Conservation (phyloP, 805 yeast genomes). For the Cyberlindnera sargentensis region DNA sequence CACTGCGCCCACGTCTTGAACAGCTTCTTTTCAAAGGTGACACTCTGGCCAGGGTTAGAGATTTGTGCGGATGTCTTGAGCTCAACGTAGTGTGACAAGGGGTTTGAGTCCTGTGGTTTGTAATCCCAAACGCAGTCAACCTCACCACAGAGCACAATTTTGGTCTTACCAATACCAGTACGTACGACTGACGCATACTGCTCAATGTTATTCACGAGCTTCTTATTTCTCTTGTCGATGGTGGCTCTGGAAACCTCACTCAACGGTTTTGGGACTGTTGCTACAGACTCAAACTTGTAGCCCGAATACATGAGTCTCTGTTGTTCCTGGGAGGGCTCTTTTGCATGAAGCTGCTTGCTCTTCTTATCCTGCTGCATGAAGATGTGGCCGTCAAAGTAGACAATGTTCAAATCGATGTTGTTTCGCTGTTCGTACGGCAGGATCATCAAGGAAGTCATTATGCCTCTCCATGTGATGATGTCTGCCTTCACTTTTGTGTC, state of each 20-base stretch:
- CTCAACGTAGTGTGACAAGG: slow-evolving; percentile 71
- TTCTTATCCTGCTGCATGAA: slow-evolving; percentile 43
- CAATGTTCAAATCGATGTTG: slow-evolving; percentile 53
- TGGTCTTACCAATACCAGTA: slow-evolving; percentile 74
- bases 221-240: slow-evolving; percentile 59
- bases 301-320: slow-evolving; percentile 55
- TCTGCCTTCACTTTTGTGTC: slow-evolving; percentile 46
- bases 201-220: slow-evolving; percentile 59
- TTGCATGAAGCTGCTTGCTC: slow-evolving; percentile 22
- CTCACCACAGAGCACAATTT: slow-evolving; percentile 76
- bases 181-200: slow-evolving; percentile 78
- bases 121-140: slow-evolving; percentile 88
- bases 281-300: slow-evolving; percentile 77
- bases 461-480: slow-evolving; percentile 79
- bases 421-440: slow-evolving; percentile 56
- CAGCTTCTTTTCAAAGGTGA: slow-evolving; percentile 67
- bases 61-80: slow-evolving; percentile 66
- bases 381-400: slow-evolving; percentile 68
- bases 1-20: slow-evolving; percentile 90
- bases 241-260: slow-evolving; percentile 53
- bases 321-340: slow-evolving; percentile 21
- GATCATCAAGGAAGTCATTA: slow-evolving; percentile 66
- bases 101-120: slow-evolving; percentile 42
- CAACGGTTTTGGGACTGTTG: slow-evolving; percentile 76
- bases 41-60: slow-evolving; percentile 47